These are phyloP conservation scores for Rhynchosporium secalis DNA, from an alignment of 2,329 filamentous ascomycete species.

Conservation along the genomic window DNA sequence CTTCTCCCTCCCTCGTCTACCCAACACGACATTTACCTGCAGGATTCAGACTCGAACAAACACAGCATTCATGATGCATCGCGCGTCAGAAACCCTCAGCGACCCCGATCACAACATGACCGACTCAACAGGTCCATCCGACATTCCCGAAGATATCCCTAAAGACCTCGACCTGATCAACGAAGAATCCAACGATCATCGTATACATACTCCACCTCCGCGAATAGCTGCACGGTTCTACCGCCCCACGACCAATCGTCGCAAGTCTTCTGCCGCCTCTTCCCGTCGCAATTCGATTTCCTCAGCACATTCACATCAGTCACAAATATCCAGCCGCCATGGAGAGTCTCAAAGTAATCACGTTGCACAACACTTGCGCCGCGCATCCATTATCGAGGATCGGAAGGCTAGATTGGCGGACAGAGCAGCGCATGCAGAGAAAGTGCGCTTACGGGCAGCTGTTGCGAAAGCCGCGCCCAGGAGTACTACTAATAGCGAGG, in stretches of 20 bases:
- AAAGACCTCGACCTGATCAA: conserved; percentile 37
- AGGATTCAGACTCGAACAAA: neutral
- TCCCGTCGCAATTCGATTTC: conserved; percentile 80
- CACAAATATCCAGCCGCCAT: conserved; percentile 45
- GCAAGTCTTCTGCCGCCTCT: conserved; percentile 74
- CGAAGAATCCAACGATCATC: conserved; percentile 35
- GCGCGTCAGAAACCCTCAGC: conserved; percentile 37
- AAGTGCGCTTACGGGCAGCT: conserved; percentile 75
- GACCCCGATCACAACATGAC: conserved; percentile 40
- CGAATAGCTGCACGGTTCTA: conserved; percentile 80
- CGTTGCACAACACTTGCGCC: conserved; percentile 75
- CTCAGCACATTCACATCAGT: conserved; percentile 58
- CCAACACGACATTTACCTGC: conserved; percentile 6
- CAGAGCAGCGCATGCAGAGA: conserved; percentile 78
- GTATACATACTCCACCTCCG: conserved; percentile 64
- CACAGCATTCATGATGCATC: conserved; percentile 35
- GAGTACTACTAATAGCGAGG: conserved; percentile 67
- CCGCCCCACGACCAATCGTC: conserved; percentile 63
- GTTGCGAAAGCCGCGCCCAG: conserved; percentile 68
- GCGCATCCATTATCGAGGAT: conserved; percentile 77
- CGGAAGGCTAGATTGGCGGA: conserved; percentile 78
- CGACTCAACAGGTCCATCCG: conserved; percentile 33
- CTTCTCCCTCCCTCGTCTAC: neutral
- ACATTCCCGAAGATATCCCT: conserved; percentile 30
- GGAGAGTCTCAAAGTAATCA: conserved; percentile 70